Evolutionary conservation across 108 stramenopile genomes (phyloP), one percentile per base, ranked within the genome.

Genomic region (Pinguiococcus pyrenoidosus): DNA sequence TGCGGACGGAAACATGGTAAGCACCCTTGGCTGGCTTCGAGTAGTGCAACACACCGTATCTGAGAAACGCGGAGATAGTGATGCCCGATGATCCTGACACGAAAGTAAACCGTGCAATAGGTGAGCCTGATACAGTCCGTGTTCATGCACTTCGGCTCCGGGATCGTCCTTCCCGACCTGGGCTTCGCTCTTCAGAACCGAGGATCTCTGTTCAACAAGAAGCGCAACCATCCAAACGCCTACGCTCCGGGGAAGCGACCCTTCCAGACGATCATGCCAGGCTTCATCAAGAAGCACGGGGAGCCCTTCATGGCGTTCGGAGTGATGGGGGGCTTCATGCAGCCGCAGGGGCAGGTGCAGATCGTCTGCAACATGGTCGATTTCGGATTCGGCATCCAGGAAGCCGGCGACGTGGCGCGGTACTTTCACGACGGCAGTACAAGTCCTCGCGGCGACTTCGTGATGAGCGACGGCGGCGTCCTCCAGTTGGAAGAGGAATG

Each of bases 321-420:
- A 3, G 44, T 45, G 29, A 45, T 45, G 44, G 44, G 44, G 6
- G 44, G 44, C 28, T 3, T 3, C 6, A 45, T 45, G 44, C 44
- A 45, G 44, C 44, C 44, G 13, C 44, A 45, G 30, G 44, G 44
- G 44, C 9, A 3, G 13, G 29, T 45, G 30, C 44, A 45, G 44
- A 18, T 45, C 6, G 29, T 10, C 28, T 3, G 3, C 13, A 45
- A 45, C 44, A 29, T 45, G 28, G 16, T 45, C n/a, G 44, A 45
- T 10, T 45, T 45, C 9, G 44, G 44, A 30, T 18, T 45, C 16
- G 16, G 20, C 30, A 3, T 18, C 6, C 18, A 22, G 9, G 30
- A 32, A n/a, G 44, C 44, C 10, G 29, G 28, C 3, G 44, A 45
- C 30, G 44, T 18, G n/a, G 29, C 44, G 6, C 28, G 44, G n/a